Evolutionary conservation across 129 eudicot genomes (phyloP), one percentile per base, ranked within the genome.

Genomic region (Ambrosia trifida): DNA sequence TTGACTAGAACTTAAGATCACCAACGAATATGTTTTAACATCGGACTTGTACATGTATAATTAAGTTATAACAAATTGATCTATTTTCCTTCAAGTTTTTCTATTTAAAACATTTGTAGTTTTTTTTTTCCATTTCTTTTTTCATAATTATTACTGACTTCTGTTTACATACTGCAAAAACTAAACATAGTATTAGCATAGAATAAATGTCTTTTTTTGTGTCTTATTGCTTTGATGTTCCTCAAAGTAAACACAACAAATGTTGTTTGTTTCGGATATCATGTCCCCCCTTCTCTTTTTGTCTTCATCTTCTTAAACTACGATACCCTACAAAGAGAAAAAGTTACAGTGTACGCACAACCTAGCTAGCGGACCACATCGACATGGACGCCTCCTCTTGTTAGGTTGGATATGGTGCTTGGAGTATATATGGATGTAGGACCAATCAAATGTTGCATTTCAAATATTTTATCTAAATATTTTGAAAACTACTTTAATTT

Each of bases 211-310:
- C 18, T 31, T 3, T 53, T 18, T 18, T 8, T 53, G 32, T 14
- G 60, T 53, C 18, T 53, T 53, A 11, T 53, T 53, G 32, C 60
- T 53, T 53, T 53, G 28, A 32, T 19, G 60, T 31, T 53, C 60
- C 60, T 53, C 60, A 53, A 53, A 53, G 32, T 19, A 53, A 53
- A 19, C 60, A 53, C 60, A 53, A 7, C 60, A 53, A 53, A 53
- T 53, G 60, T 53, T 53, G 33, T 53, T 18, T 53, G 60, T 53
- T 53, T 53, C 7, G 33, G 60, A 53, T 53, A 4, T 53, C 3
- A 3, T 18, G 31, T 8, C 60, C 60, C 57, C 31, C 60, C 32
- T 19, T 19, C 33, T 53, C 30, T 4, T 19, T 53, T 18, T 53
- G 32, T 53, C 60, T 53, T 53, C 4, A 14, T 53, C 14, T 53